Evolutionary conservation across 73 alveolate genomes (phyloP).

Genomic region (Tetrahymena thermophila): DNA sequence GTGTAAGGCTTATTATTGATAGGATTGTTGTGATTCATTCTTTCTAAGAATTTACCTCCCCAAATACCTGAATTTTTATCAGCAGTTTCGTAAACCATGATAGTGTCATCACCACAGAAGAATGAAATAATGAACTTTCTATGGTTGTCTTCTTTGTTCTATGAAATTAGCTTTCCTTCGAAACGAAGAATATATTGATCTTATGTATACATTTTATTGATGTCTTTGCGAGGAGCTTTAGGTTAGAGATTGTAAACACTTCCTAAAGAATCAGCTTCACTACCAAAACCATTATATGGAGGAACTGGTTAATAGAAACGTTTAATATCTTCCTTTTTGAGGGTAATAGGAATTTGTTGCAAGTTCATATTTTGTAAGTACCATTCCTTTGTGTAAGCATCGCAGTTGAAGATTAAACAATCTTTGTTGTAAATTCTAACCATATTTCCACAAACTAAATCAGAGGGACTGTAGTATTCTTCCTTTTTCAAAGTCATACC

Average conservation of each 20-base stretch:
- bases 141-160: conserved; percentile 86
- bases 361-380: conserved; percentile 74
- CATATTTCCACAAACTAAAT: conserved; percentile 74
- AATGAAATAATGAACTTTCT: conserved; percentile 85
- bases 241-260: conserved; percentile 76
- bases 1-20: conserved; percentile 59
- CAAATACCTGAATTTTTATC: conserved; percentile 71
- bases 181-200: conserved; percentile 90
- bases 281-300: conserved; percentile 91
- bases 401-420: conserved; percentile 81
- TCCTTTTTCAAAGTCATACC: conserved; percentile 86
- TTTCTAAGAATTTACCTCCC: conserved; percentile 1
- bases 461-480: conserved; percentile 83
- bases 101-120: conserved; percentile 91
- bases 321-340: conserved; percentile 68
- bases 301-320: conserved; percentile 80
- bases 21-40: conserved; percentile 73
- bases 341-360: conserved; percentile 63
- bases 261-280: conserved; percentile 91
- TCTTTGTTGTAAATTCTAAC: conserved; percentile 85
- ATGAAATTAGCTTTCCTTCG: conserved; percentile 78
- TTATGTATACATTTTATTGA: conserved; percentile 78
- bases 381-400: conserved; percentile 91
- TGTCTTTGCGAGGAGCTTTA: conserved; percentile 80
- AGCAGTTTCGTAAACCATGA: conserved; percentile 84